Conservation (phyloP, 306 rosid species). For the Lathyrus sativus region DNA sequence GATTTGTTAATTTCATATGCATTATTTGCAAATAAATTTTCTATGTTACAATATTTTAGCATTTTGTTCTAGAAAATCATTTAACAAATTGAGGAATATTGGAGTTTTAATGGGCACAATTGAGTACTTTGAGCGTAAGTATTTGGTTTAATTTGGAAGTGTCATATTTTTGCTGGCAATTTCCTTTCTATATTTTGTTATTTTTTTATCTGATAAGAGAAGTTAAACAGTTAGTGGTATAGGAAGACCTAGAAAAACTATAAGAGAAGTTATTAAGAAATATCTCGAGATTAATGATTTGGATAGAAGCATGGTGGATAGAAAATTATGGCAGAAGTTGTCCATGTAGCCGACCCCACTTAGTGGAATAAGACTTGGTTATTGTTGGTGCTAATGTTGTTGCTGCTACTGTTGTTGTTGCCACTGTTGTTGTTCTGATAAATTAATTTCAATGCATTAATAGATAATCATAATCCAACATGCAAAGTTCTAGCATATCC, state of each 20-base stretch:
- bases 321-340: no score
- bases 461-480: slow-evolving; percentile 7
- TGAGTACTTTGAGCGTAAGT: slow-evolving; percentile 21
- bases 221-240: no score
- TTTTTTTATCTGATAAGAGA: neutral
- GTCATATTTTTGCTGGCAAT: slow-evolving; percentile 14
- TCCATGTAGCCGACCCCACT: no score
- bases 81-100: neutral
- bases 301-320: no score
- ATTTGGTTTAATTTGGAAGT: neutral
- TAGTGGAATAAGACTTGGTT: no score
- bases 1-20: slow-evolving; percentile 7
- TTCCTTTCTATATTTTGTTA: slow-evolving; percentile 6
- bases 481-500: slow-evolving; percentile 25
- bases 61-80: slow-evolving; percentile 13
- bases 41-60: neutral
- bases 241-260: no score
- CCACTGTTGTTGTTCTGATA: neutral
- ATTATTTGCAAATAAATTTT: neutral
- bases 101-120: slow-evolving; percentile 11
- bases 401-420: no score
- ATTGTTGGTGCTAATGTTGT: no score
- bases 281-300: no score
- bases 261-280: no score
- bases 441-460: neutral